A percentile compares a stretch with the other conserved stretches of the same genome.
Conservation (phyloP, 2,329 filamentous ascomycete species). For the Arthrobotrys sphaeroides region DNA sequence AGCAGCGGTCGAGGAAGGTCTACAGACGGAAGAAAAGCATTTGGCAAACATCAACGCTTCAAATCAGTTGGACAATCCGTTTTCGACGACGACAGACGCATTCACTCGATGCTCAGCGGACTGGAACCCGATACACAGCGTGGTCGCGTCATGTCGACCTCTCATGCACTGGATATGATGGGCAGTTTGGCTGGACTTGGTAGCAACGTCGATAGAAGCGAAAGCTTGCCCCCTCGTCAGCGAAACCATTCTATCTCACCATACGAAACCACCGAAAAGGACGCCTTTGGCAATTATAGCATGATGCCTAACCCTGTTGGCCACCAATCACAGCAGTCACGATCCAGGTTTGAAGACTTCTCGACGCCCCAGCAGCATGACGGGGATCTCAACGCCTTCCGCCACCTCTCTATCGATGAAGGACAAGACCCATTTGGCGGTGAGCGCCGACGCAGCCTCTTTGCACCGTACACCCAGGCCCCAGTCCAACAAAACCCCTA, state of each 20-base stretch:
- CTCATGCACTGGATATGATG: constrained; percentile 55
- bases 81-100: constrained; percentile 50
- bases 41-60: constrained; percentile 49
- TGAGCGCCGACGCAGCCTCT: constrained; percentile 48
- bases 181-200: constrained; percentile 36
- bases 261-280: constrained; percentile 44
- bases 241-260: constrained; percentile 56
- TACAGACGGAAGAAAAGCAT: constrained; percentile 47
- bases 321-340: constrained; percentile 43
- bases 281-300: constrained; percentile 44
- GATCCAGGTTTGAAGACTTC: constrained; percentile 51
- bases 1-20: constrained; percentile 41
- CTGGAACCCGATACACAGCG: constrained; percentile 54
- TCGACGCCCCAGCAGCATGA: constrained; percentile 37
- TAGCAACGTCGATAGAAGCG: constrained; percentile 56
- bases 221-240: constrained; percentile 58
- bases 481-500: constrained; percentile 52
- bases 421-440: constrained; percentile 51
- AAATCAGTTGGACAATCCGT: constrained; percentile 52
- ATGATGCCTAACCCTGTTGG: constrained; percentile 46
- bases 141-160: constrained; percentile 57
- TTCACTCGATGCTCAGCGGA: constrained; percentile 56
- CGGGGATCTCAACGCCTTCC: constrained; percentile 45
- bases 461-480: constrained; percentile 52
- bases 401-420: constrained; percentile 56